Evolutionary conservation across 75 land plant species (phyloP), one percentile per base, ranked within the genome.

Genomic region (Pinus taeda): DNA sequence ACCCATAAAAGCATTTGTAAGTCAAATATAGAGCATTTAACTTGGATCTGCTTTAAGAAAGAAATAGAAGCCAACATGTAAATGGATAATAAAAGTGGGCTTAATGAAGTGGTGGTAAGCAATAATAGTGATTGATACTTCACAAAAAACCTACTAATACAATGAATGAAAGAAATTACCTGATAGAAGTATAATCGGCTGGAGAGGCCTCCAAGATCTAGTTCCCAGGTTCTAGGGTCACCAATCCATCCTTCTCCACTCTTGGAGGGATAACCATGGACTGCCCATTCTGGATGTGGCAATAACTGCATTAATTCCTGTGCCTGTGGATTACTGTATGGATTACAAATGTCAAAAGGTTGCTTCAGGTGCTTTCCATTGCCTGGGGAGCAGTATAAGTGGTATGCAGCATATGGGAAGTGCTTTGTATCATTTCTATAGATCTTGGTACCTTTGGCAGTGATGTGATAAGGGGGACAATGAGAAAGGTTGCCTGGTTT

Each of bases 211-310:
- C 88, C 88, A 4, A 80, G 82, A 77, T 86, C 88, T 29, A 86
- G 82, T 11, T 61, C 65, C 88, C 88, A 86, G 37, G 82, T 86
- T 58, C 86, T 70, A 6, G 82, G 30, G 57, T 84, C 88, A 6
- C 83, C 88, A 5, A 84, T 62, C 86, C 88, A 86, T 56, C 88
- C 88, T 29, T 86, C 71, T 17, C 88, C 88, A 58, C 74, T 80
- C 83, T 76, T 73, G 21, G 76, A 69, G 30, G 95, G 98, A 59
- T 90, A 95, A 11, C 98, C 95, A 78, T 95, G 86, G 26, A 84
- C 90, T 0, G 81, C 91, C 98, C 98, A 95, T 22, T 84, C 88
- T 7, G 98, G 98, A 59, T 95, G 98, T n/a, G 98, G 98, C 76
- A 95, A 73, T 20, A 95, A 37, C 78, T 95, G 98, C 57, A 90